Conservation (phyloP, 2,329 filamentous ascomycete species). For the Colletotrichum costaricense region DNA sequence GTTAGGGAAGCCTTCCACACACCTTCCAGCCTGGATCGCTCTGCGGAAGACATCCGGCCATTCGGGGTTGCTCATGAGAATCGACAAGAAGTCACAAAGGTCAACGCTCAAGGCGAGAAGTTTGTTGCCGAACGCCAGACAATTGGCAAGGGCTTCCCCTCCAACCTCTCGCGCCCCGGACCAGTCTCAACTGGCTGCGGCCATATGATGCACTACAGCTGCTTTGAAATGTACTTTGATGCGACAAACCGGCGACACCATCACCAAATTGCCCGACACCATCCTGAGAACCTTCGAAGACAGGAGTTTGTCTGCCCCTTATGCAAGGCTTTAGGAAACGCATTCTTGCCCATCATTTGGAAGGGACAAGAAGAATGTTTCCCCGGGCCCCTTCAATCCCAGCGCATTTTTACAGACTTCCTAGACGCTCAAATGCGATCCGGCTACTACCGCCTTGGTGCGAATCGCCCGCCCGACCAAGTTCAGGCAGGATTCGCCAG, state of each 20-base stretch:
- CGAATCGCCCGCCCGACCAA: slow-evolving; percentile 46
- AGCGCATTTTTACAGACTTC: slow-evolving; percentile 74
- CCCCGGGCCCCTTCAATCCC: slow-evolving; percentile 75
- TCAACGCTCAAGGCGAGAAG: slow-evolving; percentile 77
- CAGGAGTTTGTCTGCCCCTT: slow-evolving; percentile 97
- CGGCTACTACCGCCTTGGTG: slow-evolving; percentile 53
- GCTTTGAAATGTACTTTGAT: slow-evolving; percentile 91
- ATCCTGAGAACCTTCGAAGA: slow-evolving; percentile 81
- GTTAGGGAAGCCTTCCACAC: slow-evolving; percentile 84
- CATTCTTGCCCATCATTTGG: slow-evolving; percentile 96
- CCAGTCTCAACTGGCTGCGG: slow-evolving; percentile 92
- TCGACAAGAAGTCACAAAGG: slow-evolving; percentile 78
- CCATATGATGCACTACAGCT: slow-evolving; percentile 98
- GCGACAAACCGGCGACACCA: slow-evolving; percentile 86
- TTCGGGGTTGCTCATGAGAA: slow-evolving; percentile 95
- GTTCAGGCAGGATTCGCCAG: slow-evolving; percentile 49
- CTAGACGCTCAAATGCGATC: slow-evolving; percentile 68
- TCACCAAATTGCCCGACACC: slow-evolving; percentile 93
- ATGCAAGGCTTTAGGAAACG: slow-evolving; percentile 95
- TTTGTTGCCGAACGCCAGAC: slow-evolving; percentile 82
- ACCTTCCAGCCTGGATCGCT: slow-evolving; percentile 84
- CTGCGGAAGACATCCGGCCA: slow-evolving; percentile 84
- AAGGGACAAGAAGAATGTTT: slow-evolving; percentile 89
- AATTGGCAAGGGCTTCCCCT: slow-evolving; percentile 89
- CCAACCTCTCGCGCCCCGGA: slow-evolving; percentile 73